Conservation (phyloP, 2,329 filamentous ascomycete species). For the Aspergillus sp. region DNA sequence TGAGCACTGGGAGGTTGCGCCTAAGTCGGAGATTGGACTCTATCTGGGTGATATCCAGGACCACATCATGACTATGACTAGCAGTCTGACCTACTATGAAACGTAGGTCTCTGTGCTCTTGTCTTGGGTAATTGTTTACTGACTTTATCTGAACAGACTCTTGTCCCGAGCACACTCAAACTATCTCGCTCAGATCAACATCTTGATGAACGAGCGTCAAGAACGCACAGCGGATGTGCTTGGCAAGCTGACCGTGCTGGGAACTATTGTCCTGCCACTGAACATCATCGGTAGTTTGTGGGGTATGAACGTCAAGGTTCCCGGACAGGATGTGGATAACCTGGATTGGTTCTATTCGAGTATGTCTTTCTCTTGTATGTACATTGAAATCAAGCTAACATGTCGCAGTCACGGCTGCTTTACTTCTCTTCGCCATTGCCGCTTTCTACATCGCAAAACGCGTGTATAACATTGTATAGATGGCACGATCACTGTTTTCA, state of each 20-base stretch:
- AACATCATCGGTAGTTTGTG: constrained; percentile 98
- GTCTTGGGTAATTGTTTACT: constrained; percentile 1
- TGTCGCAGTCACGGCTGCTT: constrained; percentile 56
- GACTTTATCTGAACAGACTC: constrained; percentile 51
- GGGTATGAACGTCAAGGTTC: constrained; percentile 98
- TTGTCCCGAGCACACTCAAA: constrained; percentile 87
- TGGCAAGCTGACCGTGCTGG: constrained; percentile 88
- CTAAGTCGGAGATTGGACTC: constrained; percentile 89
- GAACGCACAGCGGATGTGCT: constrained; percentile 94
- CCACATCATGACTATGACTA: constrained; percentile 98
- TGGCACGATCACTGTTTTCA: background rate
- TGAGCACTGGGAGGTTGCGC: constrained; percentile 94
- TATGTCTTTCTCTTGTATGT: constrained; percentile 18
- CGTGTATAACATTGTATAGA: constrained; percentile 69
- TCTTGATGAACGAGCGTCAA: constrained; percentile 95
- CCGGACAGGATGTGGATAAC: constrained; percentile 78
- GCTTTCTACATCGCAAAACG: constrained; percentile 80
- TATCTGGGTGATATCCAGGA: constrained; percentile 98
- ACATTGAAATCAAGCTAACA: constrained; percentile 3
- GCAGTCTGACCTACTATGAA: constrained; percentile 91
- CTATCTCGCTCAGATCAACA: constrained; percentile 98
- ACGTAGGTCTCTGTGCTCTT: constrained; percentile 54
- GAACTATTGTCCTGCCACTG: constrained; percentile 96
- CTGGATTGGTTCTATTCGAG: constrained; percentile 66
- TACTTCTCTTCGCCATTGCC: constrained; percentile 69